Evolutionary conservation across 208 protist genomes (phyloP), one percentile per base, ranked within the genome.

Genomic region (Wallacemonas sp.): DNA sequence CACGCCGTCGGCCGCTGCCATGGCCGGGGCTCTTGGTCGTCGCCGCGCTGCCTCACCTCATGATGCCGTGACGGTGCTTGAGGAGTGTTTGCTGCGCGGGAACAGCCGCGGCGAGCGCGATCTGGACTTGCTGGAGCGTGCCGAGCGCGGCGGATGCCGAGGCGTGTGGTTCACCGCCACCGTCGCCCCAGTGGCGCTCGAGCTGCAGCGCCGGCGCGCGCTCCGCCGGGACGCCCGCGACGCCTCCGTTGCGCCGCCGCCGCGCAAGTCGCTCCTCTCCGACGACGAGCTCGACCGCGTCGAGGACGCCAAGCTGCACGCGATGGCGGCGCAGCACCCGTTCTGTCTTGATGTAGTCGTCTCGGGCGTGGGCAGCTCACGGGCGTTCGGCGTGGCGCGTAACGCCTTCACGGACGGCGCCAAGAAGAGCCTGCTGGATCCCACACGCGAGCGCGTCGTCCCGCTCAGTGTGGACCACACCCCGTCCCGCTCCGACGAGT

Each of bases 151-250:
- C 41, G 86, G 89, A 14, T 91, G 81, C 39, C 80, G 84, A 0
- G 86, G 72, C 8, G 80, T 91, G 41, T 95, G 89, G 89, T 94
- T 94, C 49, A 82, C 76, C 12, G 85, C 89, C 0, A 74, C 79
- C 14, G 81, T 86, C 16, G 62, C 69, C 2, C 88, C 88, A 0
- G 76, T 75, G 16, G 45, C 61, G 26, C 65, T 85, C 14, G 79
- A 82, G 49, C 57, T 69, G 31, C 64, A 77, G 52, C 74, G 71
- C 22, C 65, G 67, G 1, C 57, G 46, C 1, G 41, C 41, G 8
- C 25, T 81, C 31, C 28, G 16, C 18, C 63, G 78, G 48, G 55
- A 33, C 7, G 65, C 49, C 1, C 33, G 45, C 25, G 59, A 61
- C 22, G 7, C 52, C 5, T 22, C 52, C 3, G 38, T 82, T 14